Evolutionary conservation across 441 rosid genomes (phyloP).

Genomic region (Breynia disticha): DNA sequence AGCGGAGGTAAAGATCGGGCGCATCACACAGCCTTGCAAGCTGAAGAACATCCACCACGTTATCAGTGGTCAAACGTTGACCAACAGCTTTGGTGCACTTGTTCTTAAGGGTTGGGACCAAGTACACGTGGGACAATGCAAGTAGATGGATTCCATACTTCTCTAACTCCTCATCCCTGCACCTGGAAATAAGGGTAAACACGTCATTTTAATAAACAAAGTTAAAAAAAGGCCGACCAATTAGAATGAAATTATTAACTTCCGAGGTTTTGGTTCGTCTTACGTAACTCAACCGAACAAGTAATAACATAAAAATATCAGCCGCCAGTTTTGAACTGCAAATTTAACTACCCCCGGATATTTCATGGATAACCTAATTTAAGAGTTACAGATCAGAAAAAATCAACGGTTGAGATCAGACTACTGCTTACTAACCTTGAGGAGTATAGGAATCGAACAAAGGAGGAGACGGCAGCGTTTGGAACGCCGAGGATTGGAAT

Average conservation of each 20-base stretch:
- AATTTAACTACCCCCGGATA: background rate
- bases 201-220: conserved; percentile 14
- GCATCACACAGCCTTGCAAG: conserved; percentile 76
- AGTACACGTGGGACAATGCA: conserved; percentile 69
- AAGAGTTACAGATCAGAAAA: no score
- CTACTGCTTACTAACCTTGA: conserved; percentile 36
- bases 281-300: background rate
- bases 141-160: conserved; percentile 68
- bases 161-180: conserved; percentile 49
- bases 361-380: background rate
- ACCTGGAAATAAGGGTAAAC: conserved; percentile 26
- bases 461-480: conserved; percentile 57
- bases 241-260: background rate
- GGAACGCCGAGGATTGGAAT: conserved; percentile 79
- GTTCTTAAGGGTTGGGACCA: conserved; percentile 62
- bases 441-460: conserved; percentile 52
- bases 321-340: background rate
- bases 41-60: conserved; percentile 68
- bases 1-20: conserved; percentile 56
- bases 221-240: background rate
- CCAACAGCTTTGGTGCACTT: conserved; percentile 39
- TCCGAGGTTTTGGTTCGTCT: background rate
- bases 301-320: background rate
- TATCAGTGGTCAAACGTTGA: conserved; percentile 45
- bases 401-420: conserved; percentile 1